Base-by-base conservation (phyloP, 352 stramenopile genomes). In the Globisporangium perplexum region DNA sequence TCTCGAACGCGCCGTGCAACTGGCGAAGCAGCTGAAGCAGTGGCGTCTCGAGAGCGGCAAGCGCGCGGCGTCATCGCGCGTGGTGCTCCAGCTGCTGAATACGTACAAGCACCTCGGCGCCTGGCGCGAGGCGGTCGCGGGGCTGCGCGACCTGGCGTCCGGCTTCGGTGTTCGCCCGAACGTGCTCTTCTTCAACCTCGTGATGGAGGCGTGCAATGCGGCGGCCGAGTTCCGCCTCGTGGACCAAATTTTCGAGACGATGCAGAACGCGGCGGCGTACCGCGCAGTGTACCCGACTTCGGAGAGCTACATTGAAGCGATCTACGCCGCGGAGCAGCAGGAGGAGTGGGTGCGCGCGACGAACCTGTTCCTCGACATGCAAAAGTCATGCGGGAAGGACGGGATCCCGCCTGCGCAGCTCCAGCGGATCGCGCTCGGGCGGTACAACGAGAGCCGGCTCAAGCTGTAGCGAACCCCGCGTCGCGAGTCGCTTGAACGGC, bases 291-390 rank as follows among this genome's bases (percentile, higher is more conserved):
- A 55, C 45, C 77, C 76, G 17, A 74, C 74, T 12, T 59, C 65
- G 14, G 72, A 75, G 53, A 86, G 75, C 52, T 90, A 87, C 44
- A 75, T 90, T n/a, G 68, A 93, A 71, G 68, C 62, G 12, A 90
- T 93, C 55, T 86, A 74, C 28, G 75, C 82, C 3, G 63, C 80
- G 12, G 79, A 93, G 53, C 68, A 89, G 54, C 63, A 60, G 22
- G 76, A 83, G 14, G 62, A 86, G n/a, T 93, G 82, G 82, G 67
- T 77, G 10, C 46, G 57, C 20, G 82, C 82, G 22, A 88, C 77
- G 22, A 66, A 86, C 49, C 38, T 85, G 30, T 93, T 93, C 41
- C 66, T 90, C 20, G 71, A 86, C 47, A 93, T 93, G 82, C 64
- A 86, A 23, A 74, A 80, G 3, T 77, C 65, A 36, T 86, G 62